These are phyloP conservation scores for Candolleomyces aberdarensis DNA, from an alignment of 768 basidiomycete species.

Conservation along the genomic window DNA sequence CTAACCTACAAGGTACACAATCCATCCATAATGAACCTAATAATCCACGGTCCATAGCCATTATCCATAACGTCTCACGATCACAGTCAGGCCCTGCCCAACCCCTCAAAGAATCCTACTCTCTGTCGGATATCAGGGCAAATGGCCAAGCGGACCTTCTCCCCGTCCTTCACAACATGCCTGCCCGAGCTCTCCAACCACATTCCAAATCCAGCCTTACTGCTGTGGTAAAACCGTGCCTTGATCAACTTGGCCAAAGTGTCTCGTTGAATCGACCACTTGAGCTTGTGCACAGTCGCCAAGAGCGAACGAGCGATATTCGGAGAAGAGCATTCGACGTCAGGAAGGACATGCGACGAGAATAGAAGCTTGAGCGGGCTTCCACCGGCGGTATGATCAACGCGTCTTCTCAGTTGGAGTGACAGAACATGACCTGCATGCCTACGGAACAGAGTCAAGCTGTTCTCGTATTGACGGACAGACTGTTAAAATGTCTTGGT, in stretches of 20 bases:
- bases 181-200: slow-evolving; percentile 58
- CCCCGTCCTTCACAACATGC: slow-evolving; percentile 49
- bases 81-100: slow-evolving; percentile 14
- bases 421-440: slow-evolving; percentile 53
- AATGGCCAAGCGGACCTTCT: slow-evolving; percentile 64
- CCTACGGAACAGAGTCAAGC: slow-evolving; percentile 48
- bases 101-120: slow-evolving; percentile 56
- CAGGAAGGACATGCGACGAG: slow-evolving; percentile 54
- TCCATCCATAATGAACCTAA: too few species aligned
- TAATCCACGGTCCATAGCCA: too few species aligned
- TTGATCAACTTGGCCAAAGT: slow-evolving; percentile 56
- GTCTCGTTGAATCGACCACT: slow-evolving; percentile 69
- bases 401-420: slow-evolving; percentile 48
- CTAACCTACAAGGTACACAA: too few species aligned
- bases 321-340: slow-evolving; percentile 56
- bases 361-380: slow-evolving; percentile 41
- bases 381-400: slow-evolving; percentile 17
- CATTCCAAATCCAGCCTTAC: slow-evolving; percentile 35
- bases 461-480: slow-evolving; percentile 62
- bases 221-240: slow-evolving; percentile 31
- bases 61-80: too few species aligned
- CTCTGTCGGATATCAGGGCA: slow-evolving; percentile 63
- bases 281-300: slow-evolving; percentile 62
- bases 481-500: slow-evolving; percentile 41
- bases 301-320: slow-evolving; percentile 58